Conservation (phyloP, 2,329 filamentous ascomycete genomes). For the Colletotrichum shisoi region DNA sequence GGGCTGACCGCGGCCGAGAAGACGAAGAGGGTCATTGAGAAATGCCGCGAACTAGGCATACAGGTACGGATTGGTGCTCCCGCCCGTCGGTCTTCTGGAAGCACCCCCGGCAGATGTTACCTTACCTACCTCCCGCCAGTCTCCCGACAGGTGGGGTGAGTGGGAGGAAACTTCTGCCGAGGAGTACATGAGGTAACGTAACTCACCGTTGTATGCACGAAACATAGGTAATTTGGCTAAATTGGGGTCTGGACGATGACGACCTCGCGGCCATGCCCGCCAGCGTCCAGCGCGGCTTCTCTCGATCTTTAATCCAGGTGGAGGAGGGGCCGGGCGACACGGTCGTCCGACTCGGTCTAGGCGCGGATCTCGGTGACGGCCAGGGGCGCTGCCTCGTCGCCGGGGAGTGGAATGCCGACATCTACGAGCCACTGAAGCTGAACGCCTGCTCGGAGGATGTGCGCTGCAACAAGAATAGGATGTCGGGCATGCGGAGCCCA, state of each 20-base stretch:
- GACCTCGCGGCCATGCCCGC: constrained; percentile 62
- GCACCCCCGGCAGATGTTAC: constrained; percentile 1
- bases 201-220: constrained; percentile 22
- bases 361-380: constrained; percentile 56
- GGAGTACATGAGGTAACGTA: neutral
- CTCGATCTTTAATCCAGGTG: constrained; percentile 48
- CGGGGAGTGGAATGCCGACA: constrained; percentile 64
- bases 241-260: constrained; percentile 64
- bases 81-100: constrained; percentile 15
- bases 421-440: constrained; percentile 57
- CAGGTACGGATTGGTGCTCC: constrained; percentile 45
- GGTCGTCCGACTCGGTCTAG: constrained; percentile 49
- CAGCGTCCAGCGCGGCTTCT: constrained; percentile 58
- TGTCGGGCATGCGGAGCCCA: constrained; percentile 64
- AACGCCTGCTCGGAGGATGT: constrained; percentile 52
- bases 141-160: neutral
- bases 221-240: constrained; percentile 59
- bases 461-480: constrained; percentile 64
- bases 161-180: constrained; percentile 3
- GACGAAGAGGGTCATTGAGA: constrained; percentile 52
- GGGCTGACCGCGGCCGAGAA: constrained; percentile 54
- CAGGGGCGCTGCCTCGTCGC: constrained; percentile 58
- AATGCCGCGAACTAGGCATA: constrained; percentile 60
- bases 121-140: neutral
- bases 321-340: constrained; percentile 14